These are phyloP conservation scores for Leccinum imitatum DNA, from an alignment of 768 basidiomycete species.

Conservation along the genomic window DNA sequence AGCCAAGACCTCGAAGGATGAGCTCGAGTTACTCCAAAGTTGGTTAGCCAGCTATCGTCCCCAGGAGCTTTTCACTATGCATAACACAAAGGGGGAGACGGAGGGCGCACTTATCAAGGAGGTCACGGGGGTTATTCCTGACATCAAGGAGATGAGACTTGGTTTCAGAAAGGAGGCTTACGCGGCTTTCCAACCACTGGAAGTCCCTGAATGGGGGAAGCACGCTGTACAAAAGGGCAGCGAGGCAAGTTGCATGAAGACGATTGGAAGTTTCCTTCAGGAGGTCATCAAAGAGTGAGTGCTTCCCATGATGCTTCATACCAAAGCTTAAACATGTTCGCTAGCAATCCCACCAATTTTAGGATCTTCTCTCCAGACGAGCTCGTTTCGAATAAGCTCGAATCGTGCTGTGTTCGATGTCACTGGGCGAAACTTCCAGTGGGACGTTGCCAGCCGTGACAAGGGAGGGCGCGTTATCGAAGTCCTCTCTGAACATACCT, in stretches of 20 bases:
- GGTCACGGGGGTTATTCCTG: constrained; percentile 62
- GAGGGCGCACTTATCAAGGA: constrained; percentile 52
- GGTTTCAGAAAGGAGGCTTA: constrained; percentile 73
- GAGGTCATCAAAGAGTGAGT: constrained; percentile 56
- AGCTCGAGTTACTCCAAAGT: constrained; percentile 59
- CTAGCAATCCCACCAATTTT: constrained; percentile 73
- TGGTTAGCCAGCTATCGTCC: constrained; percentile 80
- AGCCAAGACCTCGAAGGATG: constrained; percentile 60
- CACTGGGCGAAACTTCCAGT: constrained; percentile 78
- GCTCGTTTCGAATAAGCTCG: constrained; percentile 84
- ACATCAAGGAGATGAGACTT: constrained; percentile 54
- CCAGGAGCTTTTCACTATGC: constrained; percentile 57
- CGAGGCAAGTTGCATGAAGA: constrained; percentile 78
- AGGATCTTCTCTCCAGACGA: constrained; percentile 93
- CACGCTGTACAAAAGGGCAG: constrained; percentile 51
- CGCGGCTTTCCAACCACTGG: constrained; percentile 57
- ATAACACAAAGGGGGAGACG: constrained; percentile 8
- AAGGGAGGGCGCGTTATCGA: constrained; percentile 84
- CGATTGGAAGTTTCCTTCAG: constrained; percentile 55
- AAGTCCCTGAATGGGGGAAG: constrained; percentile 63
- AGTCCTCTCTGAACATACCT: constrained; percentile 86
- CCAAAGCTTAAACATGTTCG: neutral
- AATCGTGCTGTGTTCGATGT: constrained; percentile 63
- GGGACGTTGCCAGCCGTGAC: constrained; percentile 67
- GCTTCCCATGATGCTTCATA: neutral